A percentile compares a stretch with the other conserved stretches of the same genome.
Conservation (phyloP, 345 rosid genomes). For the Lumnitzera littorea region DNA sequence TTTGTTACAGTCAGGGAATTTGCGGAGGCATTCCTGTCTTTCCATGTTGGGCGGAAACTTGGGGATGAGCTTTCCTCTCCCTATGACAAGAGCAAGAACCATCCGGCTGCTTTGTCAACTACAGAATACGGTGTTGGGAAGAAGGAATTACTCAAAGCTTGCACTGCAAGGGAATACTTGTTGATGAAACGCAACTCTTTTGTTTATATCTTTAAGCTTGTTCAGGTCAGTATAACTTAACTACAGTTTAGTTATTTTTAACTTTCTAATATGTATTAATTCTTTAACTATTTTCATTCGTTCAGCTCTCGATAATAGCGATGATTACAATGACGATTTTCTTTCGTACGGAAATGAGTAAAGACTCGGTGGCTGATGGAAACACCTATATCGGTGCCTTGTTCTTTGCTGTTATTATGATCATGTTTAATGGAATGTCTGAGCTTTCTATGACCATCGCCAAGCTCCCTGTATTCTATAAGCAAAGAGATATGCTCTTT, state of each 20-base stretch:
- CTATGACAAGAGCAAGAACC: conserved; percentile 40
- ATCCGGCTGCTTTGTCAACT: conserved; percentile 49
- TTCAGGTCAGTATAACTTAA: conserved; percentile 21
- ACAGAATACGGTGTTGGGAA: conserved; percentile 39
- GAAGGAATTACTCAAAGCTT: conserved; percentile 46
- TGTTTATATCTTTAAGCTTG: conserved; percentile 42
- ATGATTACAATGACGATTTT: conserved; percentile 27
- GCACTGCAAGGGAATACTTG: conserved; percentile 41
- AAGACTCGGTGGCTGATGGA: conserved; percentile 14
- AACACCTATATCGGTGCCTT: conserved; percentile 27
- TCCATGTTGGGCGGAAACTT: conserved; percentile 28
- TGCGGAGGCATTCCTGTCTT: conserved; percentile 42
- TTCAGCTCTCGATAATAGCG: conserved; percentile 18
- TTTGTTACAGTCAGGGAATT: conserved; percentile 42
- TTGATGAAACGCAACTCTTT: conserved; percentile 59
- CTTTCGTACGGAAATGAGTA: conserved; percentile 28
- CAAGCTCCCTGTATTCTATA: conserved; percentile 47
- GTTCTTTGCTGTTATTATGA: conserved; percentile 14
- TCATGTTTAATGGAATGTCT: conserved; percentile 28
- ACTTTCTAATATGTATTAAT: background rate
- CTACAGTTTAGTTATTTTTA: background rate
- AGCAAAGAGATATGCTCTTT: conserved; percentile 42
- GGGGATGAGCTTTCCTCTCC: conserved; percentile 37
- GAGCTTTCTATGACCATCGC: conserved; percentile 31
- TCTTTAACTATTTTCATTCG: background rate